Evolutionary conservation across 306 rosid genomes (phyloP).

Genomic region (Acacia melanoxylon): DNA sequence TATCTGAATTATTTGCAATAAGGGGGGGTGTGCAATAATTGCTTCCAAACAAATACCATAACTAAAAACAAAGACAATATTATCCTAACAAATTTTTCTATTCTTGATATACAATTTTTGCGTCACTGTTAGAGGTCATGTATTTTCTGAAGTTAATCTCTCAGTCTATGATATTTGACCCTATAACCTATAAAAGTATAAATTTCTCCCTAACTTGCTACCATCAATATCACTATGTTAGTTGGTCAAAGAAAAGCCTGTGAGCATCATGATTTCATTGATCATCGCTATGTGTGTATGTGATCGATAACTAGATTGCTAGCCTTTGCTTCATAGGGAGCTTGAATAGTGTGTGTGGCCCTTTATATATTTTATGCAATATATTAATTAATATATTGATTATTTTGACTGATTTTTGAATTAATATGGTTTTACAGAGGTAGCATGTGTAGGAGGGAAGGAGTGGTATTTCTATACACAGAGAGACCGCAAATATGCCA

Average conservation of each 20-base stretch:
- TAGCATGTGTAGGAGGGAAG: conserved; percentile 89
- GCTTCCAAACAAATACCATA: not conserved
- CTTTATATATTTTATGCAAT: not conserved
- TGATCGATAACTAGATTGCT: not conserved
- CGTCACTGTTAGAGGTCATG: not conserved
- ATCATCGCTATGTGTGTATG: conserved; percentile 20
- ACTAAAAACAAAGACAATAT: not conserved
- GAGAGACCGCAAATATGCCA: conserved; percentile 83
- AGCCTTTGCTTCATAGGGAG: not conserved
- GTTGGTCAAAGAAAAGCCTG: conserved; percentile 25
- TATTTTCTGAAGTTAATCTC: conserved; percentile 6
- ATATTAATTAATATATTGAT: not conserved
- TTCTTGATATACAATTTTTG: not conserved
- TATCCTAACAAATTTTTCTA: not conserved
- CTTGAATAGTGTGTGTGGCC: not conserved
- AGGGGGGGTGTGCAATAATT: not conserved
- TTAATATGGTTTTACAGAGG: conserved; percentile 39
- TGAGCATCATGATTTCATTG: conserved; percentile 2
- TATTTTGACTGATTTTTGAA: not conserved
- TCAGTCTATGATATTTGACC: not conserved
- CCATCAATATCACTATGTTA: conserved; percentile 24
- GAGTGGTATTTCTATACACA: conserved; percentile 92
- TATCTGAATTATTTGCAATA: conserved; percentile 8
- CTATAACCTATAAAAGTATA: not conserved
- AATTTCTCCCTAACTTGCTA: conserved; percentile 5